phyloP scores from a whole-genome alignment of 257 asterid genomes.

The Nicotiana noctiflora region DNA sequence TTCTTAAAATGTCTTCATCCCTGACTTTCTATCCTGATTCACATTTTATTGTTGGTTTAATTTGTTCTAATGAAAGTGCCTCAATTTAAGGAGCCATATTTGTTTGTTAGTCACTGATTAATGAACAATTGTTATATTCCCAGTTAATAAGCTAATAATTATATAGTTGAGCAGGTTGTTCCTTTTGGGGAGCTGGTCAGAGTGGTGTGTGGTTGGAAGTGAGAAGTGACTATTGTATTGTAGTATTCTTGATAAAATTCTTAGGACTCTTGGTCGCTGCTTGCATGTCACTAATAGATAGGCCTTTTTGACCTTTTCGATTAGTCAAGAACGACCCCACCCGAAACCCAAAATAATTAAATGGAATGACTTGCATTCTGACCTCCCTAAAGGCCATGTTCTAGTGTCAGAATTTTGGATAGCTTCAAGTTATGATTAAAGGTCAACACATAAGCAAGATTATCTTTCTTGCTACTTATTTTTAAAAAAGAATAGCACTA shows the following conservation, averaged over 20 bases:
- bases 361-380: neutral
- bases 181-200: neutral
- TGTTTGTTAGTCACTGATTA: conserved; percentile 1
- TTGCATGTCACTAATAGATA: neutral
- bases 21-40: conserved; percentile 2
- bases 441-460: neutral
- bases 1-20: neutral
- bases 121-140: neutral
- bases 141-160: neutral
- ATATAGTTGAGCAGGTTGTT: conserved; percentile 6
- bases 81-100: neutral
- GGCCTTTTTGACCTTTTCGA: neutral
- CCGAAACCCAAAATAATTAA: too few relatives aligned
- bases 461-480: neutral
- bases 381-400: neutral
- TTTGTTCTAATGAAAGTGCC: neutral
- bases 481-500: too few relatives aligned
- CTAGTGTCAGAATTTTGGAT: neutral
- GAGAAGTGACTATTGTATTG: too few relatives aligned
- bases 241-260: neutral
- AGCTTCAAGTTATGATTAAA: neutral
- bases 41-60: neutral
- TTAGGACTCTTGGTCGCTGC: neutral
- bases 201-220: neutral
- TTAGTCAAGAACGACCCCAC: neutral